These are phyloP conservation scores for Haplographium delicatum DNA, from an alignment of 495 filamentous ascomycete species.

Conservation along the genomic window DNA sequence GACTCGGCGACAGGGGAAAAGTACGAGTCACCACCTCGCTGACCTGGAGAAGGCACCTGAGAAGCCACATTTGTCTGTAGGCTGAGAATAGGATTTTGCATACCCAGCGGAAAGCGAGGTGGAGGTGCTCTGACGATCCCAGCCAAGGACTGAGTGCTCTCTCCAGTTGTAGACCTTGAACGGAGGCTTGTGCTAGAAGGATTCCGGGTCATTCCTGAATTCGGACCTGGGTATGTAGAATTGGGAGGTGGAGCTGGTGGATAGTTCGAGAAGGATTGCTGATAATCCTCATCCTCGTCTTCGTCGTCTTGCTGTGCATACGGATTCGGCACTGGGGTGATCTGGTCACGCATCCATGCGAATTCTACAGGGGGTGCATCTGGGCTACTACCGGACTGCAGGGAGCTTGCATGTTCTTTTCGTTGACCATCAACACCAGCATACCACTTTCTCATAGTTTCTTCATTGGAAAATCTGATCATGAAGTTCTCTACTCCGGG, in stretches of 20 bases:
- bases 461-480: constrained; percentile 86
- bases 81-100: constrained; percentile 52
- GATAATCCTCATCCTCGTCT: constrained; percentile 57
- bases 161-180: constrained; percentile 71
- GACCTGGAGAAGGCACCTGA: constrained; percentile 34
- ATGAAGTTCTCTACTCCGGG: constrained; percentile 94
- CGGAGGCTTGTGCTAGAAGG: constrained; percentile 75
- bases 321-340: constrained; percentile 62
- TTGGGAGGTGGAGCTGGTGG: constrained; percentile 4
- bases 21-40: constrained; percentile 62
- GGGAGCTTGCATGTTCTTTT: constrained; percentile 35
- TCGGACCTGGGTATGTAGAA: constrained; percentile 15
- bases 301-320: constrained; percentile 75
- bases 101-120: constrained; percentile 62
- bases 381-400: constrained; percentile 20
- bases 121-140: constrained; percentile 50
- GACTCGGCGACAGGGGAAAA: constrained; percentile 87
- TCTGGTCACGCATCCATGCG: constrained; percentile 65
- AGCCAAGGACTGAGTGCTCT: constrained; percentile 51
- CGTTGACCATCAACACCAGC: constrained; percentile 54
- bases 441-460: constrained; percentile 88
- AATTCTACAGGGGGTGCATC: constrained; percentile 55
- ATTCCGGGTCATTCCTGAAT: constrained; percentile 65
- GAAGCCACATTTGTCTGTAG: constrained; percentile 63
- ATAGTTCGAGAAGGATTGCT: constrained; percentile 1